phyloP scores from a whole-genome alignment of 257 asterid species.

The Nicotiana paniculata region DNA sequence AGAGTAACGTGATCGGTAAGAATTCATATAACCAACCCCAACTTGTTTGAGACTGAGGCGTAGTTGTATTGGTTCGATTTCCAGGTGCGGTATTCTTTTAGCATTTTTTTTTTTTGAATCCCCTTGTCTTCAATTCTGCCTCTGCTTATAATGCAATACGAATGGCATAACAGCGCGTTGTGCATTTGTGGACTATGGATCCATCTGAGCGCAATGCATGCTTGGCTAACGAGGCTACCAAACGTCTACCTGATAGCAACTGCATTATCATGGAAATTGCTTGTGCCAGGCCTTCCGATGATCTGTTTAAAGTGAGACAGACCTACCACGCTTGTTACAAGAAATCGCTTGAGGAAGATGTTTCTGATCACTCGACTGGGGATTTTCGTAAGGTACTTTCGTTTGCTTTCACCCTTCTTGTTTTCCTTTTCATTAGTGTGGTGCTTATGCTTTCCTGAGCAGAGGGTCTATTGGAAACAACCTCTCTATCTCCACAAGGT shows the following conservation, averaged over 20 bases:
- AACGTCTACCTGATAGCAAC: conserved; percentile 42
- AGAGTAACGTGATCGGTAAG: too few relatives aligned
- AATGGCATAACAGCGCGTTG: conserved; percentile 39
- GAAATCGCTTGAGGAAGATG: conserved; percentile 88
- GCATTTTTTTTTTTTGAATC: background rate
- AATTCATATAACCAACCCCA: too few relatives aligned
- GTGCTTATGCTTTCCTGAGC: too few relatives aligned
- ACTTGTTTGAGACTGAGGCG: too few relatives aligned
- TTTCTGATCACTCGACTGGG: conserved; percentile 67
- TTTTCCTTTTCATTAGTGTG: too few relatives aligned
- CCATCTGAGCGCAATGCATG: conserved; percentile 79
- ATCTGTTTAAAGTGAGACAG: conserved; percentile 57
- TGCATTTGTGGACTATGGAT: conserved; percentile 60
- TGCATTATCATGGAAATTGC: conserved; percentile 69
- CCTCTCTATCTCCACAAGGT: too few relatives aligned
- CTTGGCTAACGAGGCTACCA: conserved; percentile 66
- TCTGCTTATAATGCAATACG: background rate
- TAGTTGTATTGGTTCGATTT: background rate
- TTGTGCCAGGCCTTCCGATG: conserved; percentile 58
- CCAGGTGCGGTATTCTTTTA: background rate
- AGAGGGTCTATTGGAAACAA: too few relatives aligned
- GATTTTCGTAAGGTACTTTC: conserved; percentile 60
- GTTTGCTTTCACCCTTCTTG: background rate
- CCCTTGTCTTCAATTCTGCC: background rate
- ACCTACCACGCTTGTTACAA: conserved; percentile 56